Percentiles rank a stretch among this genome's conserved stretches.
phyloP scores from a whole-genome alignment of 2,329 filamentous ascomycete genomes.

The Zalaria obscura region DNA sequence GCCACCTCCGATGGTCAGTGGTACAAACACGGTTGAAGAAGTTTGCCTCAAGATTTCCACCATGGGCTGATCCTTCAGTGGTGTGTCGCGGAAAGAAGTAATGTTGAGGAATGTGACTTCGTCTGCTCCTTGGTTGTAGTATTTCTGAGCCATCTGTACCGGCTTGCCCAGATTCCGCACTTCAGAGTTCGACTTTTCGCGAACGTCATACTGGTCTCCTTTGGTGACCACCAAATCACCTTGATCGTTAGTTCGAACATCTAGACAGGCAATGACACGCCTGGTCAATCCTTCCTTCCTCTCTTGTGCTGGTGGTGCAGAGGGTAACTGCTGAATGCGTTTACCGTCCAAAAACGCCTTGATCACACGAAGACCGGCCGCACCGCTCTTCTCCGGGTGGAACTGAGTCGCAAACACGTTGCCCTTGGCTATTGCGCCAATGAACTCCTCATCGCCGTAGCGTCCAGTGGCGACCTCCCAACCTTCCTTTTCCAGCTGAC shows the following conservation, averaged over 20 bases:
- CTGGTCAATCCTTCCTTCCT: constrained; percentile 64
- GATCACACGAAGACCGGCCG: constrained; percentile 70
- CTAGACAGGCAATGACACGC: constrained; percentile 86
- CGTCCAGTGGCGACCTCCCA: constrained; percentile 86
- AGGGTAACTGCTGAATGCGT: constrained; percentile 39
- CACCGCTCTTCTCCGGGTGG: constrained; percentile 93
- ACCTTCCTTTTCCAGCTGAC: constrained; percentile 62
- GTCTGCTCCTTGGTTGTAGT: constrained; percentile 94
- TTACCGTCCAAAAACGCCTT: constrained; percentile 74
- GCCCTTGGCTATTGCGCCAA: constrained; percentile 73
- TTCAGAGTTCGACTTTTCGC: constrained; percentile 59
- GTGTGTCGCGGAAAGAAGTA: constrained; percentile 91
- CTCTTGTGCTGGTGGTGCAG: constrained; percentile 15
- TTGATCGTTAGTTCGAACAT: constrained; percentile 85
- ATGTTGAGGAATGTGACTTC: constrained; percentile 98
- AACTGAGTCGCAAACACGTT: constrained; percentile 92
- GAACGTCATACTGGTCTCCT: constrained; percentile 96
- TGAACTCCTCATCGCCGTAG: constrained; percentile 80
- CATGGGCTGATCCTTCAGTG: constrained; percentile 86
- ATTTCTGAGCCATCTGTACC: constrained; percentile 81
- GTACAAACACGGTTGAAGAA: constrained; percentile 87
- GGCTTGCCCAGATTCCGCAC: constrained; percentile 95
- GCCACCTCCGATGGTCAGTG: constrained; percentile 86
- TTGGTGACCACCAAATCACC: constrained; percentile 97
- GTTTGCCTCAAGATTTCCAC: constrained; percentile 79